Base-by-base conservation (phyloP, 208 protist genomes). In the Acanthamoeba lenticulata region DNA sequence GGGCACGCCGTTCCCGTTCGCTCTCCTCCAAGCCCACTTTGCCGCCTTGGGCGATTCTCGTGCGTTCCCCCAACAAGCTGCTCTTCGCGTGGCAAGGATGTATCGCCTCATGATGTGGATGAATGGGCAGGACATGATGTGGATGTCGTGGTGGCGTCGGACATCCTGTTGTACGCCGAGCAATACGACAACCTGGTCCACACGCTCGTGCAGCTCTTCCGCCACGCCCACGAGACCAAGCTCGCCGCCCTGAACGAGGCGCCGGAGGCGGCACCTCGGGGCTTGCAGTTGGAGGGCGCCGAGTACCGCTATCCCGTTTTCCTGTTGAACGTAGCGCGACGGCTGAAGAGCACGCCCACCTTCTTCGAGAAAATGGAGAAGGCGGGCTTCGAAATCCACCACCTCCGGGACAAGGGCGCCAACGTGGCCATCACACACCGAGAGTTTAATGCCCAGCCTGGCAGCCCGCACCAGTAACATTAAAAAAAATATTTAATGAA, bases 391-490 rank as follows among this genome's bases (percentile, higher is more conserved):
- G 34, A 60, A n/a, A 45, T 90, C 34, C 83, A 90, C 24, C 83
- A 90, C 32, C 83, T 90, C 29, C 83, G 47, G 5, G 55, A 60
- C 47, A 34, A 15, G 13, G 52, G 55, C 19, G 1, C n/a, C 40
- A 90, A 90, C 32, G 83, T 90, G 52, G 55, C 36, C 83, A 90
- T 90, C 47, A 90, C 83, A 11, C 83, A 81, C 72, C n/a, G n/a
- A 9, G 7, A 5, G 4, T 36, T 69, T 9, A 69, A 69, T n/a
- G n/a, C 62, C 29, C n/a, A n/a, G n/a, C n/a, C 52, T 57, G 9
- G 45, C 45, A 15, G 9, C 45, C 45, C 45, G 15, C 45, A 49
- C 45, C 45, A n/a, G n/a, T n/a, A n/a, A n/a, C n/a, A n/a, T n/a
- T n/a, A n/a, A n/a, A n/a, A n/a, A n/a, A n/a, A n/a, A n/a, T n/a